These are phyloP conservation scores for Maudiozyma pseudohumilis DNA, from an alignment of 805 yeast genomes.

Conservation along the genomic window DNA sequence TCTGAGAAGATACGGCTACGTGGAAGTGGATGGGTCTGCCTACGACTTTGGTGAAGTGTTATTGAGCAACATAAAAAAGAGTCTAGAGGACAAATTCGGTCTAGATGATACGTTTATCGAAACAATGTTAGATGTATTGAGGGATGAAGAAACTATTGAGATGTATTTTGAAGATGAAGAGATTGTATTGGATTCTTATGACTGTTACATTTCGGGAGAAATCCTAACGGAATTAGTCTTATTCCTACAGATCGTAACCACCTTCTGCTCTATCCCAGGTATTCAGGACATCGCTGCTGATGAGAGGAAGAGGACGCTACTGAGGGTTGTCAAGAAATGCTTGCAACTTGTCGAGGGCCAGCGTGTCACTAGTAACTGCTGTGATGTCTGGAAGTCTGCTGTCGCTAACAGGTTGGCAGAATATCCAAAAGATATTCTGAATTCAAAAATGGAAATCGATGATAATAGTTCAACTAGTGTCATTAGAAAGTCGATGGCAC, in stretches of 20 bases:
- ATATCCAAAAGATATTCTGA: constrained; percentile 24
- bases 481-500: constrained; percentile 37
- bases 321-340: constrained; percentile 48
- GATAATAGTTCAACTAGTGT: not conserved
- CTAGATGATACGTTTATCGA: constrained; percentile 23
- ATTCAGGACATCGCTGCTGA: constrained; percentile 10
- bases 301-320: constrained; percentile 28
- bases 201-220: constrained; percentile 49
- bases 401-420: constrained; percentile 28
- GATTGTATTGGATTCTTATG: constrained; percentile 48
- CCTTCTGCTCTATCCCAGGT: constrained; percentile 29
- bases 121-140: constrained; percentile 27
- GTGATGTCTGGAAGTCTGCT: constrained; percentile 21
- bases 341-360: constrained; percentile 48
- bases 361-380: constrained; percentile 35
- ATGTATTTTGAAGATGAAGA: constrained; percentile 31
- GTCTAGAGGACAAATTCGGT: constrained; percentile 25
- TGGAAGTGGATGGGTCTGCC: constrained; percentile 61
- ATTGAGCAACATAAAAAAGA: constrained; percentile 26
- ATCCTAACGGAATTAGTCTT: constrained; percentile 49
- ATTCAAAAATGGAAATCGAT: constrained; percentile 11
- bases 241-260: constrained; percentile 41
- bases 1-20: constrained; percentile 84
- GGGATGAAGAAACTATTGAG: constrained; percentile 24
- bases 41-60: constrained; percentile 76